Base-by-base conservation (phyloP, 2,329 filamentous ascomycete genomes). In the Phialophora chinensis region DNA sequence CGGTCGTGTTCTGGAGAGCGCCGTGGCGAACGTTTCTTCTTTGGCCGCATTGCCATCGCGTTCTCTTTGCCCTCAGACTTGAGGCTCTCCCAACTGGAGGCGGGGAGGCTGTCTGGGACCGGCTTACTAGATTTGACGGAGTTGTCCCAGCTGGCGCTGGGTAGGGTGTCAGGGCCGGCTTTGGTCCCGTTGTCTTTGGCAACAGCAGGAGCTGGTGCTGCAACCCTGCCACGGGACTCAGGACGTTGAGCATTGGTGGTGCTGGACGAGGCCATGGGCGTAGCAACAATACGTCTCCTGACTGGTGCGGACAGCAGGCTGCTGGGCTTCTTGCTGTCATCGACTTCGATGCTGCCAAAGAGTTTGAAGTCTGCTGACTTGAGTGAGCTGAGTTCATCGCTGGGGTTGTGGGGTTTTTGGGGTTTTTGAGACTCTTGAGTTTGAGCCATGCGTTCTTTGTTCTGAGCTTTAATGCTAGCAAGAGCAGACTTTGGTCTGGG, bases 281-380 rank as follows among this genome's bases (percentile, higher is more conserved):
- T 73, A 49, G 69, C 70, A 63, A 71, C 66, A 44, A 72, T 69
- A 47, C 67, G 67, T 72, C 71, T 67, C 63, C 71, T 68, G 67
- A 73, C 68, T 38, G 71, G 71, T n/a, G 71, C 71, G 20, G 71
- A 69, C 57, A 70, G 67, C 60, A 73, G 57, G 35, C 65, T 65
- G 25, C 63, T 44, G 33, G 62, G 56, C 62, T 69, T 57, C 53
- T 47, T 65, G 58, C 50, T 49, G 42, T 69, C 54, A 17, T 65
- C 23, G 17, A 62, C 62, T 35, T 67, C 65, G 55, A 67, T 38
- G 44, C 59, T 65, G 35, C 69, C 67, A 59, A 69, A 67, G 31
- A 63, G 12, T 17, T 60, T 50, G 50, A 70, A 62, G 63, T 70
- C 65, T 4, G 66, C 63, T 27, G 65, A 55, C 56, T 65, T 68